Conservation (phyloP, 2,329 filamentous ascomycete genomes). For the Ophiostoma himal-ulmi region DNA sequence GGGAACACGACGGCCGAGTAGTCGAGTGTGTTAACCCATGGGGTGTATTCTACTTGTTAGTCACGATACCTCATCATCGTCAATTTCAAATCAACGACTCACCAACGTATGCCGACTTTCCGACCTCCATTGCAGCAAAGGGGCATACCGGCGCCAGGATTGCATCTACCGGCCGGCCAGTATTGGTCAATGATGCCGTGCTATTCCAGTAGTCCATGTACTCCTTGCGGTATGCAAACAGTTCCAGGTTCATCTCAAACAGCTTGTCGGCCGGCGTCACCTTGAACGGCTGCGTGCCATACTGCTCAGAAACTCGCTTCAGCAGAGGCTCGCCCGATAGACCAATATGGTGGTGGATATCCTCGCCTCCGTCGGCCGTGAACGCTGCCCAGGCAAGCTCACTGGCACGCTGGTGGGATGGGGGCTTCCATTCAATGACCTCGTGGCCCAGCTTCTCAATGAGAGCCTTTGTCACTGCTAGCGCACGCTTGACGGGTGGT, state of each 20-base stretch:
- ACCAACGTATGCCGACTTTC: conserved; percentile 5
- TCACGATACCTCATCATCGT: too few relatives aligned
- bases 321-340: conserved; percentile 51
- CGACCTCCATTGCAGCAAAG: conserved; percentile 10
- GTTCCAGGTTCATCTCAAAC: conserved; percentile 43
- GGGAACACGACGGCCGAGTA: conserved; percentile 60
- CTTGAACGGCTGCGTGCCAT: neutral
- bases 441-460: conserved; percentile 42
- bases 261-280: conserved; percentile 32
- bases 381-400: conserved; percentile 37
- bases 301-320: conserved; percentile 20
- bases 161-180: conserved; percentile 19
- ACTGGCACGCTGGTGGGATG: conserved; percentile 39
- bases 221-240: conserved; percentile 39
- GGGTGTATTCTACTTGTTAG: conserved; percentile 43
- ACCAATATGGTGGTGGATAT: conserved; percentile 42
- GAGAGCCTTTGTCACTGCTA: conserved; percentile 31
- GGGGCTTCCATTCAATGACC: conserved; percentile 50
- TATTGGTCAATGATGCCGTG: conserved; percentile 34
- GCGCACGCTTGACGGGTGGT: conserved; percentile 52
- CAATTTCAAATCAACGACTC: too few relatives aligned
- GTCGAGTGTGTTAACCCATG: conserved; percentile 64
- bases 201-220: conserved; percentile 62
- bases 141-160: conserved; percentile 16
- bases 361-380: conserved; percentile 33